Conservation (phyloP, 2,329 filamentous ascomycete genomes). For the Exophiala phaeomuriformis region DNA sequence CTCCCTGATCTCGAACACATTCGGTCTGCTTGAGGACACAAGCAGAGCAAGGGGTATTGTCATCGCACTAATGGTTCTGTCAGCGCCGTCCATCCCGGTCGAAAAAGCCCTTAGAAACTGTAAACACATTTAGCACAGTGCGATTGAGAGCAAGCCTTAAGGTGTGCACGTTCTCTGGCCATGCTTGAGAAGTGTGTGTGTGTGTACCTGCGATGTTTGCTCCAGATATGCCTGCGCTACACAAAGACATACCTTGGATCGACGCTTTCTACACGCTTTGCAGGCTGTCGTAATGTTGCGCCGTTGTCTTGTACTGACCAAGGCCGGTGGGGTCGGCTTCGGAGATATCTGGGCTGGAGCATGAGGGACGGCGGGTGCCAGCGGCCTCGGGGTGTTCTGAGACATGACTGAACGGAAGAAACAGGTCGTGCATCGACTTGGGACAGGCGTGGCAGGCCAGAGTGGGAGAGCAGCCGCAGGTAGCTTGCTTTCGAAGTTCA, state of each 20-base stretch:
- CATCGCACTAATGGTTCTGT: constrained; percentile 6
- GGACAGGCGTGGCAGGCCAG: not conserved
- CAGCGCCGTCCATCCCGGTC: not conserved
- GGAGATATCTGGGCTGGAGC: not conserved
- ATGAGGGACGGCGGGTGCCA: not conserved
- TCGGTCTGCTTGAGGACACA: constrained; percentile 7
- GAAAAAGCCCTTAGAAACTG: too few species aligned
- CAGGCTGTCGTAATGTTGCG: constrained; percentile 8
- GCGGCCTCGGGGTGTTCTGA: too few species aligned
- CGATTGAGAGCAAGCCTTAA: not conserved
- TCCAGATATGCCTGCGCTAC: not conserved
- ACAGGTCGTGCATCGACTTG: not conserved
- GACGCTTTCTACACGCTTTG: constrained; percentile 7
- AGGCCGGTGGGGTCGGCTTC: not conserved
- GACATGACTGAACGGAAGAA: not conserved
- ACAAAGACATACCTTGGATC: constrained; percentile 7
- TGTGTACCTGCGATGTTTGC: not conserved
- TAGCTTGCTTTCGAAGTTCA: not conserved
- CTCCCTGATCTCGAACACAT: constrained; percentile 7
- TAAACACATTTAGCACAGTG: not conserved
- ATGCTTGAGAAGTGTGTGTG: not conserved
- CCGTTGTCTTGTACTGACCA: not conserved
- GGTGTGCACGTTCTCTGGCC: not conserved
- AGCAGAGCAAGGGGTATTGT: constrained; percentile 11
- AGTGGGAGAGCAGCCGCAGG: not conserved